Evolutionary conservation across 2,329 filamentous ascomycete genomes (phyloP).

Genomic region (Stagonosporopsis chrysanthemi): DNA sequence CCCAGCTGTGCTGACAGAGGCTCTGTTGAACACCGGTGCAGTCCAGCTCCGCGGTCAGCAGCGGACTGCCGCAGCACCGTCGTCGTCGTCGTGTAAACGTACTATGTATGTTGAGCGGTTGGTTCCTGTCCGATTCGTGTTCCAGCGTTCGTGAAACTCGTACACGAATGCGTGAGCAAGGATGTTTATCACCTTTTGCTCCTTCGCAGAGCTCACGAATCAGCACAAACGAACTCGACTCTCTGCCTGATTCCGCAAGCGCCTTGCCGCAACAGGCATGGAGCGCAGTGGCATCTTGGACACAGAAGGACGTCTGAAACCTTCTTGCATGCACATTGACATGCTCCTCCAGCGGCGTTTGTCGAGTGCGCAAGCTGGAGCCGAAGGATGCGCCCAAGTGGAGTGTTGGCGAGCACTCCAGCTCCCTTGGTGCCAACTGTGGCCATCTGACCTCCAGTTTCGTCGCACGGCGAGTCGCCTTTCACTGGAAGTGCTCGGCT

Average conservation of each 20-base stretch:
- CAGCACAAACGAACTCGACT: slow-evolving; percentile 26
- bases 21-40: slow-evolving; percentile 3
- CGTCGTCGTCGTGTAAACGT: background rate
- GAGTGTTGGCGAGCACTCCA: slow-evolving; percentile 5
- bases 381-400: slow-evolving; percentile 15
- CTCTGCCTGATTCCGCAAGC: slow-evolving; percentile 17
- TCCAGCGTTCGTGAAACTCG: slow-evolving; percentile 28
- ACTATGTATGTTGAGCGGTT: background rate
- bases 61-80: background rate
- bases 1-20: slow-evolving; percentile 6
- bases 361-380: slow-evolving; percentile 10
- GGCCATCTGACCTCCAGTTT: slow-evolving; percentile 17
- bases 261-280: slow-evolving; percentile 20
- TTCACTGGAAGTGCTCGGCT: slow-evolving; percentile 8
- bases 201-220: slow-evolving; percentile 32
- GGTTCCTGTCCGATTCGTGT: slow-evolving; percentile 12
- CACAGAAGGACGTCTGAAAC: slow-evolving; percentile 15
- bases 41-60: background rate
- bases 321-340: slow-evolving; percentile 16
- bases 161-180: slow-evolving; percentile 29
- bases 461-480: slow-evolving; percentile 25
- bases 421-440: slow-evolving; percentile 17
- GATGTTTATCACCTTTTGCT: slow-evolving; percentile 35
- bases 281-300: slow-evolving; percentile 11
- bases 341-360: slow-evolving; percentile 9